A percentile compares a stretch with the other conserved stretches of the same genome.
Conservation (phyloP, 192 early-diverging fungal genomes). For the Geranomyces variabilis region DNA sequence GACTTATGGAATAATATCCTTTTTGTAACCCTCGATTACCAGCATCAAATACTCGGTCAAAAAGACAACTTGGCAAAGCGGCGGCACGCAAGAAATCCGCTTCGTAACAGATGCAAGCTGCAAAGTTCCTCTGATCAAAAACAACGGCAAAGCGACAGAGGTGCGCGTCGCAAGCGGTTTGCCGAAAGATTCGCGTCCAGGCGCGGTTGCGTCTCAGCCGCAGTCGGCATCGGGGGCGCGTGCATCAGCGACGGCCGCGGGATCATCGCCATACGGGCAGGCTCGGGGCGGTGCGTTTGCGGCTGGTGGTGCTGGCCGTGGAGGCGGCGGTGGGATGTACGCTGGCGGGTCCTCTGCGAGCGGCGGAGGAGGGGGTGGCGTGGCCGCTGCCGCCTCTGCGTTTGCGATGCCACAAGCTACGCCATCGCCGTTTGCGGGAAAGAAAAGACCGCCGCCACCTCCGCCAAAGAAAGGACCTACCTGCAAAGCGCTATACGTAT, state of each 20-base stretch:
- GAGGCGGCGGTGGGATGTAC: constrained; percentile 23
- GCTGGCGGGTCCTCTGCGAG: neutral
- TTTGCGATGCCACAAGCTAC: constrained; percentile 10
- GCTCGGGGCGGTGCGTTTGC: constrained; percentile 5
- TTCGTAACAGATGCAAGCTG: constrained; percentile 45
- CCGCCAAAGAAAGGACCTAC: constrained; percentile 51
- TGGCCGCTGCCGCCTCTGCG: neutral
- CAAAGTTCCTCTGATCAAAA: constrained; percentile 42
- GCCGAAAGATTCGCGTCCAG: constrained; percentile 53
- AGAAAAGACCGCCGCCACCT: constrained; percentile 53
- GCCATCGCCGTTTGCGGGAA: constrained; percentile 34
- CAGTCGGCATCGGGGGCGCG: neutral
- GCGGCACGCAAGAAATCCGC: constrained; percentile 48
- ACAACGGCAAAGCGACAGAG: constrained; percentile 49
- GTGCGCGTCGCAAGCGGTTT: constrained; percentile 47
- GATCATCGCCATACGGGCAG: neutral
- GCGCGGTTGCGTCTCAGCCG: neutral
- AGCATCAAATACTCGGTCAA: constrained; percentile 62
- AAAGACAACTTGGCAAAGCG: constrained; percentile 61
- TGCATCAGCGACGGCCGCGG: too few relatives aligned
- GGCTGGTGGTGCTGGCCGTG: neutral
- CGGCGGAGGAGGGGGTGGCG: neutral
- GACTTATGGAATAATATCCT: too few relatives aligned
- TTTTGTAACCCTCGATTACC: too few relatives aligned
- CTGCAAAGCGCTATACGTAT: constrained; percentile 14